Evolutionary conservation across 192 early-diverging fungal species (phyloP), one percentile per base, ranked within the genome.

Genomic region (Backusella luteola): DNA sequence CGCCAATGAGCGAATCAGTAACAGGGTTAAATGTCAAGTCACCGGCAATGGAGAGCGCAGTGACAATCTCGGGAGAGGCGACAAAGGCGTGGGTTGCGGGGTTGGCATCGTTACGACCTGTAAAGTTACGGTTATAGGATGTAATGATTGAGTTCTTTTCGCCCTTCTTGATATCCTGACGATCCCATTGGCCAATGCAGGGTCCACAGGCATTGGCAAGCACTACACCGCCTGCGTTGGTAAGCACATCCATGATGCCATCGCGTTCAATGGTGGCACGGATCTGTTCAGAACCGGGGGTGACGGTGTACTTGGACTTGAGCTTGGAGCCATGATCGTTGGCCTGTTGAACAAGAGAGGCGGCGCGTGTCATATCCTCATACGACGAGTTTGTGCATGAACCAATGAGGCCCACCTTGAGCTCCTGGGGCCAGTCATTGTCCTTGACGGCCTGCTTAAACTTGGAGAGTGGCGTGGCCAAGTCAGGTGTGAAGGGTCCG

Each of bases 111-210:
- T 99, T 99, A 91, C 97, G 95, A 69, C 95, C 97, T 63, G 96
- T 97, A 84, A 99, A 99, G 93, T 99, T 99, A 85, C 97, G 93
- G 93, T 99, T 99, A 91, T 97, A 99, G 67, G 96, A 97, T 80
- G 96, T 99, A 83, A 99, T 90, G 87, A 99, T 99, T 14, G 95
- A 94, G 91, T 99, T 99, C 87, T 93, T 93, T 56, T 94, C 94
- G 80, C 96, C 96, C 91, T 97, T 97, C 88, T 93, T 92, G 76
- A 96, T 89, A 85, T 99, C 97, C 79, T 95, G 84, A 84, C 97
- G 97, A 84, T 97, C 96, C 97, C 97, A 99, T 87, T 97, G 96
- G 77, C 97, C 97, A 81, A 99, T 99, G 86, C 97, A 99, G 56
- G 97, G 97, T 38, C 97, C 97, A 85, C 97, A 99, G 72, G 97